Conservation (phyloP, 495 filamentous ascomycete species). For the Aspergillus nidulans region DNA sequence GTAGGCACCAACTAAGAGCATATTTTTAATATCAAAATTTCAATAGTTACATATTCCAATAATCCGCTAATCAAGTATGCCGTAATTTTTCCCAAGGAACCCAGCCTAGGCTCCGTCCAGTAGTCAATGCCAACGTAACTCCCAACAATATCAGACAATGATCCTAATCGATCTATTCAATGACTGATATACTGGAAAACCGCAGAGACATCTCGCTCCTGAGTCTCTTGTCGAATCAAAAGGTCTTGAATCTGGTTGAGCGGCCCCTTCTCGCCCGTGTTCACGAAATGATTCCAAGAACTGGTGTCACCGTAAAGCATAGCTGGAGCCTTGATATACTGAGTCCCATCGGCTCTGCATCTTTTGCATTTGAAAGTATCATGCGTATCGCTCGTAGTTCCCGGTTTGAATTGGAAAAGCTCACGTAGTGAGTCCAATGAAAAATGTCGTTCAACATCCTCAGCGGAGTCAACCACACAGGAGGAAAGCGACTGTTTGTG, state of each 20-base stretch:
- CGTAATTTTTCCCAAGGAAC: neutral
- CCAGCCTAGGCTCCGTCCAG: conserved; percentile 1
- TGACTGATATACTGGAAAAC: conserved; percentile 99
- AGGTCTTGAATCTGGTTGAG: conserved; percentile 85
- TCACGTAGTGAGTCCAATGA: conserved; percentile 82
- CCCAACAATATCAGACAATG: conserved; percentile 3
- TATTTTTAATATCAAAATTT: conserved; percentile 4
- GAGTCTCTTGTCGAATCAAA: conserved; percentile 80
- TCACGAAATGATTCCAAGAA: conserved; percentile 96
- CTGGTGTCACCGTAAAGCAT: conserved; percentile 98
- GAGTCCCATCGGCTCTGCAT: conserved; percentile 80
- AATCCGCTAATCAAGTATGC: conserved; percentile 4
- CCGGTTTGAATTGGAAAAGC: conserved; percentile 84
- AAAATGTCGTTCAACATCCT: conserved; percentile 97
- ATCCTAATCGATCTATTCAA: conserved; percentile 31
- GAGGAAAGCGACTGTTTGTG: conserved; percentile 97
- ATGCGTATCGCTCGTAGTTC: conserved; percentile 88
- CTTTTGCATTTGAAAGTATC: conserved; percentile 99
- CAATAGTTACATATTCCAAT: conserved; percentile 5
- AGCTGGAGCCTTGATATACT: conserved; percentile 82
- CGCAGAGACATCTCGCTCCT: conserved; percentile 75
- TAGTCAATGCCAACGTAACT: neutral
- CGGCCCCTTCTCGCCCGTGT: conserved; percentile 62
- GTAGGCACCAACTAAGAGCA: neutral
- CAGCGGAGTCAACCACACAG: conserved; percentile 94